These are phyloP conservation scores for Lachancea lanzarotensis DNA, from an alignment of 805 yeast genomes.

Conservation along the genomic window DNA sequence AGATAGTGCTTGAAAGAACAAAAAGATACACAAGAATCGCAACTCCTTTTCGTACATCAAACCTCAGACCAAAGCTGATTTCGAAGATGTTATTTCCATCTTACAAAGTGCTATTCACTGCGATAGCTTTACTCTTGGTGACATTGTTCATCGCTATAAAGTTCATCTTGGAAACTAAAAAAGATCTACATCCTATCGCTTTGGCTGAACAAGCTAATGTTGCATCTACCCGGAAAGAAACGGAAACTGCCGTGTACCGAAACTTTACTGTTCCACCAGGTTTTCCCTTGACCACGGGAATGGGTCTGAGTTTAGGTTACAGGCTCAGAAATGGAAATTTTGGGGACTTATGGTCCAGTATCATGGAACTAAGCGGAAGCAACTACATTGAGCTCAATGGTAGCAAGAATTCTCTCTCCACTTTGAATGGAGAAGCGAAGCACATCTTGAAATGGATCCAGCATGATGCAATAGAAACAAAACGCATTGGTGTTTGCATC, in stretches of 20 bases:
- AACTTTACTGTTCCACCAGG: conserved; percentile 71
- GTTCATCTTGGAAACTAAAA: conserved; percentile 27
- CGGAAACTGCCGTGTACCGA: conserved; percentile 72
- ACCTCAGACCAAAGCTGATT: not conserved
- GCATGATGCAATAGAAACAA: conserved; percentile 4
- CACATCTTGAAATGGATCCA: conserved; percentile 12
- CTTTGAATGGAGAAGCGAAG: conserved; percentile 23
- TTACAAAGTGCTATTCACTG: conserved; percentile 11
- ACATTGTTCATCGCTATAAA: conserved; percentile 15
- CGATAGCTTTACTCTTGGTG: conserved; percentile 9
- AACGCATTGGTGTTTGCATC: conserved; percentile 27
- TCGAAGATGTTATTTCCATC: not conserved
- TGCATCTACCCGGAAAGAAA: conserved; percentile 53
- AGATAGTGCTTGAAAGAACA: no score
- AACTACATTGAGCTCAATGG: conserved; percentile 22
- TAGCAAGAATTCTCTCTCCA: conserved; percentile 10
- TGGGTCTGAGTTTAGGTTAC: conserved; percentile 58
- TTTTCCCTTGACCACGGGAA: conserved; percentile 59
- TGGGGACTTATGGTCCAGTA: conserved; percentile 64
- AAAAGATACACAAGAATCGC: no score
- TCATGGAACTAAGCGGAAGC: conserved; percentile 28
- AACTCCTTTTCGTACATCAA: no score
- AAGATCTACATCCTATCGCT: conserved; percentile 54
- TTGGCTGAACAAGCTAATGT: conserved; percentile 59
- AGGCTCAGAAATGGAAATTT: conserved; percentile 68